A percentile compares a stretch with the other conserved stretches of the same genome.
These are phyloP conservation scores for Trichoderma brevicompactum DNA, from an alignment of 2,329 filamentous ascomycete species.

Conservation along the genomic window DNA sequence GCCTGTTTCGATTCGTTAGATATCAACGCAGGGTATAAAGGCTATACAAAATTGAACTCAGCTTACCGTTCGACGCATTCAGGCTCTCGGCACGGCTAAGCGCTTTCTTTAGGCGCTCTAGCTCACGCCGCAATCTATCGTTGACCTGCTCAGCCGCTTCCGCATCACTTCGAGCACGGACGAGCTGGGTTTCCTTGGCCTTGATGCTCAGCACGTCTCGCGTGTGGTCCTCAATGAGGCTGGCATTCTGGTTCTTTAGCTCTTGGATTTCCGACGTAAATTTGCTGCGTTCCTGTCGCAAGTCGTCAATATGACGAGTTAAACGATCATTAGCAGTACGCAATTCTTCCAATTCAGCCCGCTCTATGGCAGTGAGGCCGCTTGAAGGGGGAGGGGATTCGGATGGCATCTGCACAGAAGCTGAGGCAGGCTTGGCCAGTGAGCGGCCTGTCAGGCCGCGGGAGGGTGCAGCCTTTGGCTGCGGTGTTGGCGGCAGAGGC, in stretches of 20 bases:
- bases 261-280: constrained; percentile 88
- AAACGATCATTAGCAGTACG: constrained; percentile 81
- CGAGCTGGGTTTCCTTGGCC: constrained; percentile 96
- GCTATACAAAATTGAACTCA: neutral
- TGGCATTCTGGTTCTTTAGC: constrained; percentile 94
- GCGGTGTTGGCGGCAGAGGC: constrained; percentile 60
- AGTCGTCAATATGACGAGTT: constrained; percentile 74
- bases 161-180: constrained; percentile 85
- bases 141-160: constrained; percentile 87
- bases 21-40: neutral
- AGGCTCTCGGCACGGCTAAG: constrained; percentile 65
- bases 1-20: constrained; percentile 35
- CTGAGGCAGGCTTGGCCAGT: constrained; percentile 71
- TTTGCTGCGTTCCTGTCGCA: constrained; percentile 79
- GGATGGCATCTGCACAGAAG: constrained; percentile 55
- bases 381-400: constrained; percentile 63
- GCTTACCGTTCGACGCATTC: constrained; percentile 43
- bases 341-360: constrained; percentile 89
- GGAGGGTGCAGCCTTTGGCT: constrained; percentile 65
- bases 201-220: constrained; percentile 95
- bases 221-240: constrained; percentile 96
- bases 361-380: constrained; percentile 77
- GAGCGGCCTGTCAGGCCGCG: constrained; percentile 85
- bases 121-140: constrained; percentile 81
- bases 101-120: constrained; percentile 92